A percentile compares a stretch with the other conserved stretches of the same genome.
phyloP scores from a whole-genome alignment of 768 basidiomycete species.

The Tubosaeta sp. region DNA sequence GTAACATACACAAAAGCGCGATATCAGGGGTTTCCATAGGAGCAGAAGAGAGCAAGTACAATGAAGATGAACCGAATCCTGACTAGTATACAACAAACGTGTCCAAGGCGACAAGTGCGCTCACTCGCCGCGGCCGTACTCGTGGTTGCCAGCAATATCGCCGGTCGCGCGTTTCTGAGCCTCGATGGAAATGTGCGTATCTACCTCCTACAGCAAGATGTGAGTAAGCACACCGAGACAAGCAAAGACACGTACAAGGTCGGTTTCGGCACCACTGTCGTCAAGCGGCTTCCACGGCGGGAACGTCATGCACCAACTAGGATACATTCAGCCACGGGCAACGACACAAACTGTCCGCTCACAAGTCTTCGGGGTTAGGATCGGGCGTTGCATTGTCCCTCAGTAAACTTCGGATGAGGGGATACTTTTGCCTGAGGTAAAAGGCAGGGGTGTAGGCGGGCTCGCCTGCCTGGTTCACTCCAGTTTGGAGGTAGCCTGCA shows the following conservation, averaged over 20 bases:
- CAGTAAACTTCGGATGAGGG: conserved; percentile 6
- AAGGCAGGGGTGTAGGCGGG: conserved; percentile 5
- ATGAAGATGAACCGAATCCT: background rate
- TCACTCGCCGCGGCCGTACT: background rate
- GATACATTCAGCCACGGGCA: background rate
- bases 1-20: background rate
- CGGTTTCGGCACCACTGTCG: conserved; percentile 4
- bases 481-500: background rate
- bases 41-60: background rate
- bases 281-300: conserved; percentile 13
- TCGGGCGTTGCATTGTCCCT: conserved; percentile 8
- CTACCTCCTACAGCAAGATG: background rate
- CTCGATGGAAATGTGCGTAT: background rate
- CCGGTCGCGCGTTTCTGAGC: background rate
- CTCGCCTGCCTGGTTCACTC: background rate
- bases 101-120: background rate
- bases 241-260: background rate
- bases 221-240: background rate
- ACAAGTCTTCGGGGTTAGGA: conserved; percentile 10
- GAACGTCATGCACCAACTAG: conserved; percentile 10
- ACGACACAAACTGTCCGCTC: background rate
- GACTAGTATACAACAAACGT: background rate
- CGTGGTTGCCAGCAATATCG: background rate
- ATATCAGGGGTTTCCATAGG: background rate
- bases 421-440: conserved; percentile 9